Conservation (phyloP, 306 rosid genomes). For the Cajanus cajan region DNA sequence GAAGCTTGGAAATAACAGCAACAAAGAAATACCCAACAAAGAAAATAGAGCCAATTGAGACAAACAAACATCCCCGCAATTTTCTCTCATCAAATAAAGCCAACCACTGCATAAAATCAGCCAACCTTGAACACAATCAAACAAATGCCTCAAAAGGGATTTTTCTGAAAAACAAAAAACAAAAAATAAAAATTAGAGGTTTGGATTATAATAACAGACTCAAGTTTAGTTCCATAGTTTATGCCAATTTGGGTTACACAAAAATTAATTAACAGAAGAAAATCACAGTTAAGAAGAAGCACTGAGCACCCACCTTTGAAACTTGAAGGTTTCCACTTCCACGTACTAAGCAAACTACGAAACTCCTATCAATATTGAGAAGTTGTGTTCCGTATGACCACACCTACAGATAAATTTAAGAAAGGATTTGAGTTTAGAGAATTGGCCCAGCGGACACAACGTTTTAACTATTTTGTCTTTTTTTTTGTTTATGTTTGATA, state of each 20-base stretch:
- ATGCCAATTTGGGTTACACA: neutral
- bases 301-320: neutral
- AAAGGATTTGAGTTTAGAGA: no score
- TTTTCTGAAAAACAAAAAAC: no score
- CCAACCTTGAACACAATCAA: conserved; percentile 16
- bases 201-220: neutral
- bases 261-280: neutral
- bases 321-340: neutral
- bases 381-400: no score
- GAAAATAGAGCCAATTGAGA: conserved; percentile 49
- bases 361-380: no score
- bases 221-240: neutral
- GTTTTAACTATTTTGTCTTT: no score
- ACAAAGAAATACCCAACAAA: conserved; percentile 56
- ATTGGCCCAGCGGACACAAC: no score
- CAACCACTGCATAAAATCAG: conserved; percentile 25
- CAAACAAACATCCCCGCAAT: conserved; percentile 56
- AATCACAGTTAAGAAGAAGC: neutral
- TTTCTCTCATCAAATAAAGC: conserved; percentile 24
- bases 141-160: neutral
- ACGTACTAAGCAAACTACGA: no score
- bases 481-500: no score
- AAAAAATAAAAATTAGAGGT: neutral
- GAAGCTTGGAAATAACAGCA: conserved; percentile 63
- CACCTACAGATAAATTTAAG: no score